These are phyloP conservation scores for Talaromyces stipitatus DNA, from an alignment of 495 filamentous ascomycete genomes.

Conservation along the genomic window DNA sequence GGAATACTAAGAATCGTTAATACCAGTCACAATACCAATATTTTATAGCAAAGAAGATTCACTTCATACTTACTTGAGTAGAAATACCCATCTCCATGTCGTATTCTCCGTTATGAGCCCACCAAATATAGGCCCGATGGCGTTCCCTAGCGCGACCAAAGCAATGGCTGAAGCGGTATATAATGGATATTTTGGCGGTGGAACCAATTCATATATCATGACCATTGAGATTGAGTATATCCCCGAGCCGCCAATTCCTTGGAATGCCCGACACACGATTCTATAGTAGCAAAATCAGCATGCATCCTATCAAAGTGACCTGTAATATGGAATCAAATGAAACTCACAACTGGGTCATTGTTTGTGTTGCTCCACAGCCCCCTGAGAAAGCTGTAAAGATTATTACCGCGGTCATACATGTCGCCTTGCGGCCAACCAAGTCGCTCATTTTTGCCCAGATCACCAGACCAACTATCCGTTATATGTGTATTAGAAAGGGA, in stretches of 20 bases:
- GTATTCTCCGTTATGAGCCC: slow-evolving; percentile 29
- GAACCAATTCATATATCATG: slow-evolving; percentile 43
- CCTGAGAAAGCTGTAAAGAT: slow-evolving; percentile 48
- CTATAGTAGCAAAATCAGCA: slow-evolving; percentile 13
- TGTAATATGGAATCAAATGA: not conserved
- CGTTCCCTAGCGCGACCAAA: slow-evolving; percentile 13
- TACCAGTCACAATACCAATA: not conserved
- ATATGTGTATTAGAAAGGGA: not conserved
- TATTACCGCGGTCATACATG: slow-evolving; percentile 38
- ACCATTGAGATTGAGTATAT: slow-evolving; percentile 46
- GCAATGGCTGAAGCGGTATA: slow-evolving; percentile 7
- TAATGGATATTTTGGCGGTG: slow-evolving; percentile 13
- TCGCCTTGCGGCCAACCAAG: slow-evolving; percentile 43
- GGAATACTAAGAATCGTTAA: not conserved
- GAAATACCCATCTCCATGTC: slow-evolving; percentile 42
- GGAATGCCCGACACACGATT: slow-evolving; percentile 43
- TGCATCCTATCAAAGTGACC: slow-evolving; percentile 3
- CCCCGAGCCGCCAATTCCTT: slow-evolving; percentile 46
- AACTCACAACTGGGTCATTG: slow-evolving; percentile 43
- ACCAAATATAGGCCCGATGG: slow-evolving; percentile 37
- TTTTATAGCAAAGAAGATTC: not conserved
- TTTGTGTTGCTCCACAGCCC: slow-evolving; percentile 42
- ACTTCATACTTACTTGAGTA: slow-evolving; percentile 17
- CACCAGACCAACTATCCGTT: slow-evolving; percentile 40
- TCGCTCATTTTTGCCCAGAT: slow-evolving; percentile 50